Base-by-base conservation (phyloP, 192 early-diverging fungal genomes). In the Thoreauomyces humboldtii region DNA sequence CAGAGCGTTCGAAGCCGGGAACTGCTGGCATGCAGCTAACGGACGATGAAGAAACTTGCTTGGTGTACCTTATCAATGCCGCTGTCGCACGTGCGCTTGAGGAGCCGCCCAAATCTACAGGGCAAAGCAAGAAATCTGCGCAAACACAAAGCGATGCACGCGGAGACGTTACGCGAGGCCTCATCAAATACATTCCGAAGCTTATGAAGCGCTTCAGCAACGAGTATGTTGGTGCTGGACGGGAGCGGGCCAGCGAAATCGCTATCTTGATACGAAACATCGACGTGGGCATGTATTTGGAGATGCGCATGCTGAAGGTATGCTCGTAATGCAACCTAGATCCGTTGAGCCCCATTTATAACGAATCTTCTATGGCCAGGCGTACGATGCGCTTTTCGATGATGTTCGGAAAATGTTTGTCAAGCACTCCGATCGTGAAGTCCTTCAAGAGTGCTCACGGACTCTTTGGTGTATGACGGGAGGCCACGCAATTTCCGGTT, bases 261-360 rank as follows among this genome's bases (percentile, higher is more conserved):
- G 36, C 75, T 7, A 56, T 38, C 17, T 33, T 79, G 62, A 54
- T 79, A 0, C 41, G 74, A 5, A 7, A 47, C 15, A n/a, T 79
- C 29, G 65, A 79, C 52, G 25, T 76, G 29, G 56, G 57, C 1
- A 46, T 69, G 28, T 79, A 79, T 53, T 29, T 68, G 17, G 78
- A 79, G 46, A 45, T 79, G 60, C 67, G 78, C 7, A 55, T 75
- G 69, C 17, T 72, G 27, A 77, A 73, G 61, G 76, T 77, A 48
- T 37, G 36, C 51, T 41, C n/a, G n/a, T n/a, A n/a, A 7, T 24
- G 12, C 47, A 50, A 9, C 7, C n/a, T n/a, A 9, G 11, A 52
- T 52, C 27, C 50, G 19, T 14, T 11, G 27, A 14, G 9, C 22
- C 11, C n/a, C 24, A 17, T 22, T 22, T 11, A 22, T 51, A 9